Percentiles rank a stretch among this genome's conserved stretches.
These are phyloP conservation scores for Cerrena zonata DNA, from an alignment of 1,284 basidiomycete genomes.

Conservation along the genomic window DNA sequence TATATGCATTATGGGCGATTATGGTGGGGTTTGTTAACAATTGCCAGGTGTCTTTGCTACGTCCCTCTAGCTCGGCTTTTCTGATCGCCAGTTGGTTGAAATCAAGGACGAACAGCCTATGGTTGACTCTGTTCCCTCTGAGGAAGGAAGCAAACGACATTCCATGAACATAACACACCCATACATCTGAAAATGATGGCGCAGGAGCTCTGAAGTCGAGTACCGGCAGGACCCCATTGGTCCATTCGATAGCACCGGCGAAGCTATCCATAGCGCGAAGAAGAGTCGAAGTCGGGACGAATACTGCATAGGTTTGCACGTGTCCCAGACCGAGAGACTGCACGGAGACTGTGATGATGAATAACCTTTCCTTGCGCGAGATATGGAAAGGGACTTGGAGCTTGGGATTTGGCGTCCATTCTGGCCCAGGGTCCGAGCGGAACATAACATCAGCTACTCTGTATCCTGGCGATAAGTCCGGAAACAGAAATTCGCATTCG, in stretches of 20 bases:
- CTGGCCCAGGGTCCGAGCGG: slow-evolving; percentile 52
- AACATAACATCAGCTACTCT: slow-evolving; percentile 35
- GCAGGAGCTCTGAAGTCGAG: slow-evolving; percentile 35
- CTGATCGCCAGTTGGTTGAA: slow-evolving; percentile 44
- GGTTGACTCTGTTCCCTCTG: background rate
- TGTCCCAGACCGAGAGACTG: background rate
- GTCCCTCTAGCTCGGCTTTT: slow-evolving; percentile 7
- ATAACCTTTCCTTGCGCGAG: slow-evolving; percentile 40
- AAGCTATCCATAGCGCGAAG: background rate
- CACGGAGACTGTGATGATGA: slow-evolving; percentile 43
- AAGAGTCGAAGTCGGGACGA: background rate
- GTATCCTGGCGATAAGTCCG: slow-evolving; percentile 26
- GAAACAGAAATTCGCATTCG: slow-evolving; percentile 38
- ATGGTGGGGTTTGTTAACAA: background rate
- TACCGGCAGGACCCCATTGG: slow-evolving; percentile 46
- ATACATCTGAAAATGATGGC: slow-evolving; percentile 34
- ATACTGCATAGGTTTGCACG: background rate
- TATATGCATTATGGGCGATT: background rate
- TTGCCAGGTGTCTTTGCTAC: too few relatives aligned
- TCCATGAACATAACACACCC: slow-evolving; percentile 59
- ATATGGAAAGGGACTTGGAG: slow-evolving; percentile 43
- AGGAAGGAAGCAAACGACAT: slow-evolving; percentile 34
- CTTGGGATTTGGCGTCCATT: slow-evolving; percentile 33
- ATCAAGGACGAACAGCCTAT: slow-evolving; percentile 32
- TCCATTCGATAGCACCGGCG: slow-evolving; percentile 37